Evolutionary conservation across 1,139 yeast genomes (phyloP).

Genomic region (Pichia sp.): DNA sequence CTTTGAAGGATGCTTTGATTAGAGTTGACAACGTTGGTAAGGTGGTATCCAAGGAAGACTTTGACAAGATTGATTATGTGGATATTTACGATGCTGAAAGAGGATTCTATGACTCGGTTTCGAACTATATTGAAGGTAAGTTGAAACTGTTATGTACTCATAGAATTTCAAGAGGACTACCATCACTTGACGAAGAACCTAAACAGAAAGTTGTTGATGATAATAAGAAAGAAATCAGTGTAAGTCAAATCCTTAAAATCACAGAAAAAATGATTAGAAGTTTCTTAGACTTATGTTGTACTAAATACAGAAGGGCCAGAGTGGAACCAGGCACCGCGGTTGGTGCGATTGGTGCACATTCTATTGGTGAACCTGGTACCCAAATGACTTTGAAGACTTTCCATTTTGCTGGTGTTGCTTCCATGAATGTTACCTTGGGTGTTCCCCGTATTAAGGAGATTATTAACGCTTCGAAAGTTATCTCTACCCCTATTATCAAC

Average conservation of each 20-base stretch:
- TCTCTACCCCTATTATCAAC: conserved; percentile 94
- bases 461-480: conserved; percentile 85
- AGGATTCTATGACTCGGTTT: conserved; percentile 69
- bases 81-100: conserved; percentile 87
- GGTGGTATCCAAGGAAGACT: conserved; percentile 41
- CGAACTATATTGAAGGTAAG: conserved; percentile 56
- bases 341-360: conserved; percentile 98
- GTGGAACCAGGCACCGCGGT: conserved; percentile 99
- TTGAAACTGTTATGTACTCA: conserved; percentile 53
- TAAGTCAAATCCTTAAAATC: conserved; percentile 71
- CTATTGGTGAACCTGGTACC: conserved; percentile 99
- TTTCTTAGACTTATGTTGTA: conserved; percentile 72
- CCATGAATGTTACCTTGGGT: conserved; percentile 98
- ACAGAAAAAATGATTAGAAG: conserved; percentile 55
- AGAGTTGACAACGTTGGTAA: conserved; percentile 74
- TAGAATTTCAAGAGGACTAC: conserved; percentile 50
- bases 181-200: conserved; percentile 37
- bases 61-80: conserved; percentile 51
- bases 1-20: conserved; percentile 54
- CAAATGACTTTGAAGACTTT: conserved; percentile 98
- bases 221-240: conserved; percentile 41
- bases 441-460: conserved; percentile 99
- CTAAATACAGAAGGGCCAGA: conserved; percentile 81
- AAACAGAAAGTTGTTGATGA: conserved; percentile 38
- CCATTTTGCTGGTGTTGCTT: conserved; percentile 99